phyloP scores from a whole-genome alignment of 257 asterid genomes.

The Scutellaria baicalensis region DNA sequence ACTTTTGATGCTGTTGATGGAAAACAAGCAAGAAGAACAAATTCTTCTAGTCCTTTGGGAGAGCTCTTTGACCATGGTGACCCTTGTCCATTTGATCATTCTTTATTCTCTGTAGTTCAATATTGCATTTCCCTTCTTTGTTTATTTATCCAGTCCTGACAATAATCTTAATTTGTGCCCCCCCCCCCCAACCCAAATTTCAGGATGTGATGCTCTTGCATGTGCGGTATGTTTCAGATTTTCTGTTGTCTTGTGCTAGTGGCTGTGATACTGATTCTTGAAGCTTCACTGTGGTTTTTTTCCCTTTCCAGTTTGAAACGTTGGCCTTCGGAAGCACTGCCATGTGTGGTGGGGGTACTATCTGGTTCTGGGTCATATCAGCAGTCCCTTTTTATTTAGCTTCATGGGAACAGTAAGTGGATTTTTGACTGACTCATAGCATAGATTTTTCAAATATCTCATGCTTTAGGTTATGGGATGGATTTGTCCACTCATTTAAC shows the following conservation, averaged over 20 bases:
- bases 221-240: slow-evolving; percentile 76
- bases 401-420: slow-evolving; percentile 92
- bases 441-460: not conserved
- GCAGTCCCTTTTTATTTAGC: slow-evolving; percentile 88
- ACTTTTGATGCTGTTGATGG: slow-evolving; percentile 99
- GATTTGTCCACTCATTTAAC: not conserved
- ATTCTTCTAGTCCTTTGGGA: slow-evolving; percentile 96
- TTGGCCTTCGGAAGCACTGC: slow-evolving; percentile 98
- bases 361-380: slow-evolving; percentile 98
- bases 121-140: slow-evolving; percentile 1
- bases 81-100: slow-evolving; percentile 1
- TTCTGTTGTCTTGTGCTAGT: slow-evolving; percentile 13
- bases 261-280: slow-evolving; percentile 12
- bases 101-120: slow-evolving; percentile 4
- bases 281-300: slow-evolving; percentile 9
- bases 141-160: slow-evolving; percentile 11
- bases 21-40: slow-evolving; percentile 98
- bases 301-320: slow-evolving; percentile 61
- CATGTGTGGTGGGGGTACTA: slow-evolving; percentile 78
- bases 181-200: slow-evolving; percentile 10
- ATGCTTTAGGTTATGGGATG: not conserved
- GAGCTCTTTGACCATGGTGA: slow-evolving; percentile 99
- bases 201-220: slow-evolving; percentile 99
- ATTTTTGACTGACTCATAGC: slow-evolving; percentile 3
- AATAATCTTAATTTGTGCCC: slow-evolving; percentile 19